These are phyloP conservation scores for Metschnikowia aberdeeniae DNA, from an alignment of 805 yeast species.

Conservation along the genomic window DNA sequence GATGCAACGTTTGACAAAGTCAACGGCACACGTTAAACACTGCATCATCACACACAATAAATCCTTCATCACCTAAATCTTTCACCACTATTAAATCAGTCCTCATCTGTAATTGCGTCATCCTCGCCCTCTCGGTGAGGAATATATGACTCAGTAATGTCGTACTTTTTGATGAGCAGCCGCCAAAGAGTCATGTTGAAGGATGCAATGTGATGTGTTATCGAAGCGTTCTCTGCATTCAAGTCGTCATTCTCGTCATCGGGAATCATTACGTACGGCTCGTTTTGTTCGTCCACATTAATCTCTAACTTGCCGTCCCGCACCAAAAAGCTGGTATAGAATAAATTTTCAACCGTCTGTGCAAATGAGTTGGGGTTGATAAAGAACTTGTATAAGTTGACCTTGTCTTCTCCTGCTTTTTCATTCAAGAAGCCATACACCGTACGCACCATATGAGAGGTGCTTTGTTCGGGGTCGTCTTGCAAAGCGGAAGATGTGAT, in stretches of 20 bases:
- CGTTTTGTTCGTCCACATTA: slow-evolving; percentile 45
- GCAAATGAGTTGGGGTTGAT: slow-evolving; percentile 74
- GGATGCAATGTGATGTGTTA: slow-evolving; percentile 64
- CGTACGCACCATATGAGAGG: slow-evolving; percentile 58
- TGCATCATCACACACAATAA: neutral
- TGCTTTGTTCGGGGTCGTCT: slow-evolving; percentile 50
- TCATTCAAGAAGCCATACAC: slow-evolving; percentile 42
- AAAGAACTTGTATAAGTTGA: slow-evolving; percentile 62
- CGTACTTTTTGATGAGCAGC: slow-evolving; percentile 47
- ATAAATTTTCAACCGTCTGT: slow-evolving; percentile 79
- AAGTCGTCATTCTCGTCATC: slow-evolving; percentile 21
- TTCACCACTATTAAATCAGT: neutral
- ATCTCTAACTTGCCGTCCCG: slow-evolving; percentile 64
- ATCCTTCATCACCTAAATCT: neutral
- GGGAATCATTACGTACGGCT: slow-evolving; percentile 36
- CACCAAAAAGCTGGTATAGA: slow-evolving; percentile 75
- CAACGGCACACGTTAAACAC: neutral
- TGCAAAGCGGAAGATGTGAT: slow-evolving; percentile 51
- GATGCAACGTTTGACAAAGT: slow-evolving; percentile 8
- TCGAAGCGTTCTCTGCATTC: neutral
- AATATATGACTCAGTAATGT: slow-evolving; percentile 54
- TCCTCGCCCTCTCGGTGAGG: slow-evolving; percentile 33
- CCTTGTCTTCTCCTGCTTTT: slow-evolving; percentile 27
- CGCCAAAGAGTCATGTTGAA: slow-evolving; percentile 68
- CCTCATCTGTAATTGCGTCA: slow-evolving; percentile 8